Evolutionary conservation across 257 asterid species (phyloP).

Genomic region (Plantago major): DNA sequence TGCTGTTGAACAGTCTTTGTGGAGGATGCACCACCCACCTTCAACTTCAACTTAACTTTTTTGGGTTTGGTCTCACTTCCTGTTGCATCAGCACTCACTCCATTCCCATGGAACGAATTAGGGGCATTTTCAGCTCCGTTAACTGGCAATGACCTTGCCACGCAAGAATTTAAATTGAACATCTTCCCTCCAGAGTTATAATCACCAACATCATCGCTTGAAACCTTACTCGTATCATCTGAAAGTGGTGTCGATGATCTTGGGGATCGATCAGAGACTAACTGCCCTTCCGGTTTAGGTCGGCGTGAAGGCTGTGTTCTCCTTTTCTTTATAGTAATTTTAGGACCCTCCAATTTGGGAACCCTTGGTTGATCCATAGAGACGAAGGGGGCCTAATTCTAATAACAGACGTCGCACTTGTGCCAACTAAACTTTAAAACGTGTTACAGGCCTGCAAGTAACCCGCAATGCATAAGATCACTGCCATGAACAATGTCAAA

Average conservation of each 20-base stretch:
- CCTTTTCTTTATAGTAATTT: slow-evolving; percentile 48
- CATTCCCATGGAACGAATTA: slow-evolving; percentile 30
- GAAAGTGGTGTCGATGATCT: slow-evolving; percentile 48
- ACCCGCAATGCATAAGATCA: slow-evolving; percentile 20
- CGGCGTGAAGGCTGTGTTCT: slow-evolving; percentile 75
- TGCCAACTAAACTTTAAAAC: slow-evolving; percentile 14
- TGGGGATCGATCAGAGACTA: slow-evolving; percentile 49
- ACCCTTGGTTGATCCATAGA: slow-evolving; percentile 61
- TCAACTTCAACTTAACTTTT: slow-evolving; percentile 77
- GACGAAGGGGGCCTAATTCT: slow-evolving; percentile 4
- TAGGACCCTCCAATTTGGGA: slow-evolving; percentile 45
- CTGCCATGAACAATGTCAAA: slow-evolving; percentile 17
- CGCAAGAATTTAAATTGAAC: slow-evolving; percentile 72
- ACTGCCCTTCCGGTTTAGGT: slow-evolving; percentile 61
- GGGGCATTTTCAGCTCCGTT: slow-evolving; percentile 36
- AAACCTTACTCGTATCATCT: slow-evolving; percentile 55
- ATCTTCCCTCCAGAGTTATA: slow-evolving; percentile 57
- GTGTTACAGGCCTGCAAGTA: slow-evolving; percentile 10
- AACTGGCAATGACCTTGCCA: slow-evolving; percentile 58
- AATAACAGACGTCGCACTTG: slow-evolving; percentile 14
- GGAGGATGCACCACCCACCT: slow-evolving; percentile 74
- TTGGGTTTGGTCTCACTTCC: slow-evolving; percentile 63
- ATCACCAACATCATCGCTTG: slow-evolving; percentile 70
- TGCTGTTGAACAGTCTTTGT: slow-evolving; percentile 43
- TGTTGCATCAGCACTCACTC: slow-evolving; percentile 32